Percentiles rank a stretch among this genome's conserved stretches.
These are phyloP conservation scores for Emericellopsis atlantica DNA, from an alignment of 2,329 filamentous ascomycete genomes.

Conservation along the genomic window DNA sequence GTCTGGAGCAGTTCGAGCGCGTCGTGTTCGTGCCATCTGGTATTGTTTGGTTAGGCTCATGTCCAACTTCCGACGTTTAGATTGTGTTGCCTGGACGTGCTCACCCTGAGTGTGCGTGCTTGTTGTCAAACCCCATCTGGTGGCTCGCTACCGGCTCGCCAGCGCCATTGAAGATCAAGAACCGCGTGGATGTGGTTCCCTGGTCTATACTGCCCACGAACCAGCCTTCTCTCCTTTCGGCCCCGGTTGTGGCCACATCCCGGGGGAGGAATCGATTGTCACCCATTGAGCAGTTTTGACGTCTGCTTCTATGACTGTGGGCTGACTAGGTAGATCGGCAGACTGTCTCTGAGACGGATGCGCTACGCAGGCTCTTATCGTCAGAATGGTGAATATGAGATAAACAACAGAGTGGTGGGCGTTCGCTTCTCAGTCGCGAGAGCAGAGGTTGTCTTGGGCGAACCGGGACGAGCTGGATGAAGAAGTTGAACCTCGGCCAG, in stretches of 20 bases:
- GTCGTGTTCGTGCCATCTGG: slow-evolving; percentile 76
- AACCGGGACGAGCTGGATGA: too few species aligned
- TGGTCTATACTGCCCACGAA: slow-evolving; percentile 73
- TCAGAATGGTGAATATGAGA: background rate
- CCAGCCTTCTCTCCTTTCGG: slow-evolving; percentile 28
- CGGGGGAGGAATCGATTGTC: slow-evolving; percentile 10
- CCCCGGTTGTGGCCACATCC: slow-evolving; percentile 16
- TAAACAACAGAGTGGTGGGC: too few species aligned
- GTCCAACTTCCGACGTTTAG: too few species aligned
- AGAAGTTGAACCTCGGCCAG: too few species aligned
- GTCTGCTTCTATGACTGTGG: too few species aligned
- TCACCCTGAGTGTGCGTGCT: slow-evolving; percentile 65
- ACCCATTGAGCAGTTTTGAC: background rate
- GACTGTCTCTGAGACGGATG: background rate
- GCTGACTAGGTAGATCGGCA: too few species aligned
- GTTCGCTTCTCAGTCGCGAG: too few species aligned
- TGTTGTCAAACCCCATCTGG: slow-evolving; percentile 64
- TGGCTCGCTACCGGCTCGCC: slow-evolving; percentile 63
- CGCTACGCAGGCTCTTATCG: too few species aligned
- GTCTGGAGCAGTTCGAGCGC: slow-evolving; percentile 61
- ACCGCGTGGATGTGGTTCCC: slow-evolving; percentile 66
- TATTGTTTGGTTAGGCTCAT: too few species aligned
- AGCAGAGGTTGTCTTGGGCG: too few species aligned
- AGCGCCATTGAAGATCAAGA: slow-evolving; percentile 74
- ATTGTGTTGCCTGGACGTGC: slow-evolving; percentile 7